These are phyloP conservation scores for Vinca major DNA, from an alignment of 305 asterid genomes.

Conservation along the genomic window DNA sequence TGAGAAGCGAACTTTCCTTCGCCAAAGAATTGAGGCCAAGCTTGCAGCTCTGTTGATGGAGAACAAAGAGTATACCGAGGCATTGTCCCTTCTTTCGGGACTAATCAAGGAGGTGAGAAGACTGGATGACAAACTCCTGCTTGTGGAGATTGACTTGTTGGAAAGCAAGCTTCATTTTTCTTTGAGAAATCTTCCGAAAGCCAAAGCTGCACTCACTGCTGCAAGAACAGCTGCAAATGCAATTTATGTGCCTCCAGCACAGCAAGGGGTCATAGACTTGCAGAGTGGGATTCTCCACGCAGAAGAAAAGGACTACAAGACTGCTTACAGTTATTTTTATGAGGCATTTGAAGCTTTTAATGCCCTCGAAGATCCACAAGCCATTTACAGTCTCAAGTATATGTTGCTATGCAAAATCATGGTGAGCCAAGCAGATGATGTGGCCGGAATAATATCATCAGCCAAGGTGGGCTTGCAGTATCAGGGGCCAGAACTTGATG, in stretches of 20 bases:
- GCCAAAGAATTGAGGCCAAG: no score
- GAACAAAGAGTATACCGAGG: constrained; percentile 34
- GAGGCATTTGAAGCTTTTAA: no score
- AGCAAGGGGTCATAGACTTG: constrained; percentile 35
- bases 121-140: no score
- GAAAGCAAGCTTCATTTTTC: no score
- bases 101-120: constrained; percentile 37
- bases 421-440: no score
- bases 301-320: constrained; percentile 35
- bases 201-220: constrained; percentile 39
- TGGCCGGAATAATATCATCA: no score
- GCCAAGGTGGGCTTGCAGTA: constrained; percentile 33
- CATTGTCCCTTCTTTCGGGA: constrained; percentile 31
- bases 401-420: no score
- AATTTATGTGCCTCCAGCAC: no score
- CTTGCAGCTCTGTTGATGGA: no score
- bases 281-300: constrained; percentile 42
- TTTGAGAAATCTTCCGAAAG: constrained; percentile 35
- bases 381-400: no score
- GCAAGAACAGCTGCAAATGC: constrained; percentile 38
- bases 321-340: constrained; percentile 37
- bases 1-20: constrained; percentile 37
- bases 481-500: constrained; percentile 39
- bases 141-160: no score
- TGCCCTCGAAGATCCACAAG: no score